These are phyloP conservation scores for Xylaria intraflava DNA, from an alignment of 495 filamentous ascomycete species.

Conservation along the genomic window DNA sequence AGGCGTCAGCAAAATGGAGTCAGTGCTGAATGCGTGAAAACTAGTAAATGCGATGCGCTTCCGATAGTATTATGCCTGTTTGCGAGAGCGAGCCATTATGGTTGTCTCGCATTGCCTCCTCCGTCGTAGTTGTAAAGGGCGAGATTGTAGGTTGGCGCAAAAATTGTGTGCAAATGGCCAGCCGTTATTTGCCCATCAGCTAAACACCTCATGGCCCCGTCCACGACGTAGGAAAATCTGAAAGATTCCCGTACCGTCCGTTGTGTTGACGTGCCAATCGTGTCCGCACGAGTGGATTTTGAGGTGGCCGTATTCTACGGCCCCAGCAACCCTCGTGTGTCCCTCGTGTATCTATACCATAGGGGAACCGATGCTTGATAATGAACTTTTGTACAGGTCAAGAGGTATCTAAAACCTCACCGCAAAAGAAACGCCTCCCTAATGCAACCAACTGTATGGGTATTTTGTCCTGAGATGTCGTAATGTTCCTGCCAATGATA, in stretches of 20 bases:
- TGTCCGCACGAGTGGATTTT: background rate
- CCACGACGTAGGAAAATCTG: background rate
- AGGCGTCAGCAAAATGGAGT: background rate
- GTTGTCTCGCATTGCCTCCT: background rate
- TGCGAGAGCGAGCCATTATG: background rate
- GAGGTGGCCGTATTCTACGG: background rate
- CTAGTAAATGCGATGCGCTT: too few relatives aligned
- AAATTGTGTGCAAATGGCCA: background rate
- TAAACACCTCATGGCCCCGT: background rate
- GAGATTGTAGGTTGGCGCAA: background rate
- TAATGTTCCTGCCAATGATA: background rate
- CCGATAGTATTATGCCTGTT: background rate
- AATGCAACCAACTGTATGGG: conserved; percentile 10
- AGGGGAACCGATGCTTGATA: background rate
- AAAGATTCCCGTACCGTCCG: background rate
- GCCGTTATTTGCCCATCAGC: background rate
- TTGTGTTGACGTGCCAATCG: background rate
- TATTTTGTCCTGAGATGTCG: conserved; percentile 13
- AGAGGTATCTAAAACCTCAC: conserved; percentile 5
- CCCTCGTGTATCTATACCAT: background rate
- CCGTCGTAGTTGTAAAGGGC: background rate
- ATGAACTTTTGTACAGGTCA: conserved; percentile 3
- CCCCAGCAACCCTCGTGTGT: background rate
- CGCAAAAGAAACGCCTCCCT: background rate
- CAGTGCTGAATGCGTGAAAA: background rate